Conservation (phyloP, 345 rosid genomes). For the Dipteronia dyeriana region DNA sequence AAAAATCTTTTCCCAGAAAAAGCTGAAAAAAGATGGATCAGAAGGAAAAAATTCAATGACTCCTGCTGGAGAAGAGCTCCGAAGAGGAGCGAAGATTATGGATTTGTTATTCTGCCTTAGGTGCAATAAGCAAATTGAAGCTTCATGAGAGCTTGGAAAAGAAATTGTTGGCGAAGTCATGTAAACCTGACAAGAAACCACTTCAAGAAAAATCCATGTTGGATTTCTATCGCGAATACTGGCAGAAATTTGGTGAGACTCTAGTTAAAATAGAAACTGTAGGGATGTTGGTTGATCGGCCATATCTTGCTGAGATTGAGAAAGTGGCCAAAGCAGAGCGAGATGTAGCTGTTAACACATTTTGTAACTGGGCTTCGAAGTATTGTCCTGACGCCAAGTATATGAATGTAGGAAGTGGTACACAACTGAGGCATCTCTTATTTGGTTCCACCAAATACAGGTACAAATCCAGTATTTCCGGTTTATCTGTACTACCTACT, state of each 20-base stretch:
- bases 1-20: constrained; percentile 75
- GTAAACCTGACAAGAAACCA: constrained; percentile 61
- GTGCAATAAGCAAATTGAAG: constrained; percentile 84
- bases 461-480: constrained; percentile 32
- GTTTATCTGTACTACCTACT: not conserved
- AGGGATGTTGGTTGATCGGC: constrained; percentile 87
- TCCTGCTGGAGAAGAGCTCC: constrained; percentile 88
- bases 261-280: constrained; percentile 86
- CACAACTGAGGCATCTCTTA: constrained; percentile 83
- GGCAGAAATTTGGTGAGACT: constrained; percentile 88
- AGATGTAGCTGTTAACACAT: constrained; percentile 61
- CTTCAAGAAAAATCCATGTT: constrained; percentile 55
- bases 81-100: constrained; percentile 70
- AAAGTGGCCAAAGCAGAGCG: constrained; percentile 87
- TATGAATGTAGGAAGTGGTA: constrained; percentile 72
- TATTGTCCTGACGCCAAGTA: constrained; percentile 44
- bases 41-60: constrained; percentile 69
- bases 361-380: constrained; percentile 84
- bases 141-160: constrained; percentile 73
- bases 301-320: constrained; percentile 78
- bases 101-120: constrained; percentile 92
- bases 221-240: constrained; percentile 71
- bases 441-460: constrained; percentile 75
- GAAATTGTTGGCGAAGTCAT: constrained; percentile 47
- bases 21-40: constrained; percentile 85